A percentile compares a stretch with the other conserved stretches of the same genome.
Conservation (phyloP, 805 yeast genomes). For the Ogataea saltuana region DNA sequence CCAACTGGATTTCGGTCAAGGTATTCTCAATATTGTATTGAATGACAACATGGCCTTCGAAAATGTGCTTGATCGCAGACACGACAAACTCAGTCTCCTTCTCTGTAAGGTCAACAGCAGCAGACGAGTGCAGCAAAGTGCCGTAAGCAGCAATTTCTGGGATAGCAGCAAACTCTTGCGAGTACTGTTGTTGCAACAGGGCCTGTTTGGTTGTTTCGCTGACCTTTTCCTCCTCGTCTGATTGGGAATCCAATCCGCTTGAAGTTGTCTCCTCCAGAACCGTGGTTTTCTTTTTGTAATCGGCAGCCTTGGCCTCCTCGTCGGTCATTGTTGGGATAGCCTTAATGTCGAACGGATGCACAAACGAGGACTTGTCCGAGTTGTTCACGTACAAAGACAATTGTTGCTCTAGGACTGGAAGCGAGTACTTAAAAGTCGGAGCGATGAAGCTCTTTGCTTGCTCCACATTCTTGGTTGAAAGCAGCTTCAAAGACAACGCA, state of each 20-base stretch:
- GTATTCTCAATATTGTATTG: conserved; percentile 89
- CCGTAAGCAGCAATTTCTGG: conserved; percentile 79
- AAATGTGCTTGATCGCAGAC: conserved; percentile 78
- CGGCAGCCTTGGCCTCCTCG: conserved; percentile 68
- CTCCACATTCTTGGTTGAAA: conserved; percentile 42
- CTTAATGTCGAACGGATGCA: conserved; percentile 67
- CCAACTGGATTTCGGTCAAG: conserved; percentile 71
- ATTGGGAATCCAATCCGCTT: conserved; percentile 18
- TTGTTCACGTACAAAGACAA: conserved; percentile 67
- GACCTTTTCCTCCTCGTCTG: conserved; percentile 33
- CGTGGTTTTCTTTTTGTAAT: conserved; percentile 54
- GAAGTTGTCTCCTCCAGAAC: conserved; percentile 28
- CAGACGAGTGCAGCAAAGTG: conserved; percentile 68
- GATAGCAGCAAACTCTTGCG: conserved; percentile 66
- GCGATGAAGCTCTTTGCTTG: conserved; percentile 55
- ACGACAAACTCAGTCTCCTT: conserved; percentile 92
- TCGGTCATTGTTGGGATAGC: conserved; percentile 64
- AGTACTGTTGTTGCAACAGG: conserved; percentile 61
- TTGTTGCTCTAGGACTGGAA: conserved; percentile 75
- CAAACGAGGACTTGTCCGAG: conserved; percentile 45
- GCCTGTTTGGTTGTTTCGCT: conserved; percentile 32
- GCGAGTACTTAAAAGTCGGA: conserved; percentile 68
- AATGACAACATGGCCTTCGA: conserved; percentile 67
- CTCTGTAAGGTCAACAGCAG: conserved; percentile 73
- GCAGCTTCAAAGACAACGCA: conserved; percentile 73